These are phyloP conservation scores for Laguncularia racemosa DNA, from an alignment of 345 rosid species.

Conservation along the genomic window DNA sequence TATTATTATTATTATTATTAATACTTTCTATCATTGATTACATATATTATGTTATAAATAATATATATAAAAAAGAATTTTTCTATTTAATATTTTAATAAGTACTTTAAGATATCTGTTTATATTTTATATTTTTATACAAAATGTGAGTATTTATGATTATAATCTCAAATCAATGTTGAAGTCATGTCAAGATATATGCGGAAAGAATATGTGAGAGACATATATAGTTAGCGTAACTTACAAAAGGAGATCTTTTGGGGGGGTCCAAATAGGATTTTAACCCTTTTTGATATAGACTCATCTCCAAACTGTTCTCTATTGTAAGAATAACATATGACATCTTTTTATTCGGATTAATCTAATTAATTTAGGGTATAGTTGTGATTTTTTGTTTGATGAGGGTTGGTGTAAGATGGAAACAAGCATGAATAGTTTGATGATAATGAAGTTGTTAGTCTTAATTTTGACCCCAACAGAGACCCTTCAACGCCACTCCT, in stretches of 20 bases:
- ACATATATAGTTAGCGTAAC: conserved; percentile 42
- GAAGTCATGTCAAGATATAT: no score
- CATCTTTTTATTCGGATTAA: background rate
- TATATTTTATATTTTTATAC: background rate
- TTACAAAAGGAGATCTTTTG: conserved; percentile 39
- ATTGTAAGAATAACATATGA: conserved; percentile 9
- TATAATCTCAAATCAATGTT: no score
- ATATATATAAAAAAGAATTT: no score
- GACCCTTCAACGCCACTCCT: conserved; percentile 36
- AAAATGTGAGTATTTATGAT: no score
- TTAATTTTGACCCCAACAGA: background rate
- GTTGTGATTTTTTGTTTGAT: conserved; percentile 9
- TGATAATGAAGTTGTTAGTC: background rate
- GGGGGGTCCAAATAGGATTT: conserved; percentile 38
- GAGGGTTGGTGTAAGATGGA: conserved; percentile 14
- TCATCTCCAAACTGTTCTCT: conserved; percentile 25
- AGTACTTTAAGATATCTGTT: no score
- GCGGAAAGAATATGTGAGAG: conserved; percentile 3
- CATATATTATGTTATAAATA: no score
- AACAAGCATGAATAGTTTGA: background rate
- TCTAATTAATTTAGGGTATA: conserved; percentile 1
- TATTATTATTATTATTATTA: no score
- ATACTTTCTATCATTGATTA: no score
- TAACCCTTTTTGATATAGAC: conserved; percentile 33
- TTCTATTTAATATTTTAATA: no score